phyloP scores from a whole-genome alignment of 371 early-diverging fungal species.

The Mortierella sp. region DNA sequence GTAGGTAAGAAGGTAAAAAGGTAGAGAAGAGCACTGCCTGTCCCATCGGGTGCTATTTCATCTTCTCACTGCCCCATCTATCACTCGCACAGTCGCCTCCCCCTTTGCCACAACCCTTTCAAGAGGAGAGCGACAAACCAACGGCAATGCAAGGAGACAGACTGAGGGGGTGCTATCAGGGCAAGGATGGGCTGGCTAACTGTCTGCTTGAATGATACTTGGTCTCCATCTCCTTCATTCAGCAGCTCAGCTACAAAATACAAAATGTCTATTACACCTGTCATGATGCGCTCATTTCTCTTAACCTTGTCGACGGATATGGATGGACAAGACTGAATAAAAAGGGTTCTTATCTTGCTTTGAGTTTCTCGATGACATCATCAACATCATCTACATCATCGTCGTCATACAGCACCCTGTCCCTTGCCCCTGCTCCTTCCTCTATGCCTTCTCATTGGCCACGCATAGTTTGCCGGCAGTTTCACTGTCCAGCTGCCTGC shows the following conservation, averaged over 20 bases:
- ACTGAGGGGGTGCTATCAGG: too few species aligned
- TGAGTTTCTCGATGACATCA: constrained; percentile 1
- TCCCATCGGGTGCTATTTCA: background rate
- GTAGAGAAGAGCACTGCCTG: background rate
- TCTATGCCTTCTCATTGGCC: background rate
- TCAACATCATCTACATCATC: background rate
- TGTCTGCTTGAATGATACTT: too few species aligned
- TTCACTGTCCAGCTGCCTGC: background rate
- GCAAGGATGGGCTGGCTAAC: background rate
- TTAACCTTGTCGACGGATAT: background rate
- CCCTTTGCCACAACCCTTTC: background rate
- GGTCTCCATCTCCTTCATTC: background rate
- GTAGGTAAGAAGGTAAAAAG: background rate
- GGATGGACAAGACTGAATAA: background rate
- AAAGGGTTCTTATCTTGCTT: background rate
- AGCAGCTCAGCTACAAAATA: background rate
- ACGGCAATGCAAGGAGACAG: too few species aligned
- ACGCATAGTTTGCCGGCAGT: too few species aligned
- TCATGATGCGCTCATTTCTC: constrained; percentile 5
- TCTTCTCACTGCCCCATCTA: background rate
- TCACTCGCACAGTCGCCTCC: background rate
- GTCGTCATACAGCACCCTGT: background rate
- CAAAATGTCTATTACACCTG: background rate
- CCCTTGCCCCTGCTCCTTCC: background rate
- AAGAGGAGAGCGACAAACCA: background rate